Evolutionary conservation across 495 filamentous ascomycete genomes (phyloP).

Genomic region (Penicillium tannophilum): DNA sequence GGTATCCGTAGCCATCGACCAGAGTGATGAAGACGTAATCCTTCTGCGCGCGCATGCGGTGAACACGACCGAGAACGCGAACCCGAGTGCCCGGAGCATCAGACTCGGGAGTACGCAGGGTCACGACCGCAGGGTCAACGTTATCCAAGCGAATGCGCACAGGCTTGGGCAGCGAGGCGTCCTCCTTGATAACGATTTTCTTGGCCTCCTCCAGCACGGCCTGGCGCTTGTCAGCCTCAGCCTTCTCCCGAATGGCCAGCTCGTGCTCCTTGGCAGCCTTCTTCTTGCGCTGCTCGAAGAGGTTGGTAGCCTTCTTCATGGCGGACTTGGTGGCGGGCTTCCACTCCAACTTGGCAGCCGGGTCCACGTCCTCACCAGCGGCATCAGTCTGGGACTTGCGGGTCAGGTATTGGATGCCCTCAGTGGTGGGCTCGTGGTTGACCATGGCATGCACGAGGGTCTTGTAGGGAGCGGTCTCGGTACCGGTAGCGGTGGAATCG

Average conservation of each 20-base stretch:
- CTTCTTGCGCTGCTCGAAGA: constrained; percentile 72
- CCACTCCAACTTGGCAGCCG: constrained; percentile 61
- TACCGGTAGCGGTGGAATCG: constrained; percentile 65
- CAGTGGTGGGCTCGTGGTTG: constrained; percentile 61
- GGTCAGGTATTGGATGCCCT: constrained; percentile 63
- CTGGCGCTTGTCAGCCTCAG: constrained; percentile 68
- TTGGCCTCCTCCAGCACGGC: constrained; percentile 80
- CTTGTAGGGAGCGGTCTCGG: constrained; percentile 76
- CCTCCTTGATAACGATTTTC: constrained; percentile 81
- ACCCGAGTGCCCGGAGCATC: constrained; percentile 73
- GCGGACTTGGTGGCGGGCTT: constrained; percentile 82
- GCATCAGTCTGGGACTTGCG: constrained; percentile 69
- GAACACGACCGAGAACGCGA: constrained; percentile 81
- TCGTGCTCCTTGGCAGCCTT: constrained; percentile 73
- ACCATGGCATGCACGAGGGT: constrained; percentile 75
- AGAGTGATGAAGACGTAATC: constrained; percentile 85
- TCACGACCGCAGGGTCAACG: constrained; percentile 59
- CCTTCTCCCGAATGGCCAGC: constrained; percentile 66
- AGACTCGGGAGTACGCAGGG: constrained; percentile 57
- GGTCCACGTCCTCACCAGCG: constrained; percentile 56
- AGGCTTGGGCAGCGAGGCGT: constrained; percentile 75
- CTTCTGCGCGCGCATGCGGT: constrained; percentile 83
- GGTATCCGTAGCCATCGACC: constrained; percentile 82
- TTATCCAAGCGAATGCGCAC: constrained; percentile 72
- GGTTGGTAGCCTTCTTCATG: constrained; percentile 76